Base-by-base conservation (phyloP, 2,329 filamentous ascomycete genomes). In the Calonectria pseudoreteaudii region DNA sequence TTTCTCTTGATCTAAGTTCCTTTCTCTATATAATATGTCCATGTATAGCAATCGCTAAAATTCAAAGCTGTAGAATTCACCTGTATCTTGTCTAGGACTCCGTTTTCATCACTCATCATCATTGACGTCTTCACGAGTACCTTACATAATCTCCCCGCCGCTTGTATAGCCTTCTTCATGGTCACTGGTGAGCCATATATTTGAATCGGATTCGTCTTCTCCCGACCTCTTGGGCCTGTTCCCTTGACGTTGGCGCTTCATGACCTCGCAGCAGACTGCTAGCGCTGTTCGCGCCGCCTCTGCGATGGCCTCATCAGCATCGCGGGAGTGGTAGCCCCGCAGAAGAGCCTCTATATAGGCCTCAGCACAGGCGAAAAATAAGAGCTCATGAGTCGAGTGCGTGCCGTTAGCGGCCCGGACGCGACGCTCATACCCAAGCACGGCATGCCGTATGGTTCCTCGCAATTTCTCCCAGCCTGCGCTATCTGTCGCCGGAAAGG, bases 331-430 rank as follows among this genome's bases (percentile, higher is more conserved):
- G 9, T 49, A 50, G 0, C 58, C 67, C 23, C 47, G 36, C 38
- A 72, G 38, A 44, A 72, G 67, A 18, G 47, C 52, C 30, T 71
- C 72, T 38, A 72, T 66, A 38, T 74, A 74, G 8, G 72, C 72
- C 18, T 65, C 69, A 2, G 72, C 72, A 34, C 68, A 67, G 6
- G 67, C 67, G 28, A 72, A 74, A 34, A 74, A 68, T 3, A 74
- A 16, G 41, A 74, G 68, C 31, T 72, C 72, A 16, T 71, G 72
- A 4, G 60, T 74, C 34, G 68, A 75, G 60, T 68, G 68, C 26
- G 47, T 50, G 3, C 72, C 72, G 8, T 65, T 47, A 14, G 64
- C 52, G 16, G 58, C 72, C 16, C 67, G 67, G 10, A 74, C 68
- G n/a, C 71, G 71, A 10, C 68, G 68, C 31, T 74, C 68, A 38